Base-by-base conservation (phyloP, 352 stramenopile genomes). In the Thalassiosira exigua region DNA sequence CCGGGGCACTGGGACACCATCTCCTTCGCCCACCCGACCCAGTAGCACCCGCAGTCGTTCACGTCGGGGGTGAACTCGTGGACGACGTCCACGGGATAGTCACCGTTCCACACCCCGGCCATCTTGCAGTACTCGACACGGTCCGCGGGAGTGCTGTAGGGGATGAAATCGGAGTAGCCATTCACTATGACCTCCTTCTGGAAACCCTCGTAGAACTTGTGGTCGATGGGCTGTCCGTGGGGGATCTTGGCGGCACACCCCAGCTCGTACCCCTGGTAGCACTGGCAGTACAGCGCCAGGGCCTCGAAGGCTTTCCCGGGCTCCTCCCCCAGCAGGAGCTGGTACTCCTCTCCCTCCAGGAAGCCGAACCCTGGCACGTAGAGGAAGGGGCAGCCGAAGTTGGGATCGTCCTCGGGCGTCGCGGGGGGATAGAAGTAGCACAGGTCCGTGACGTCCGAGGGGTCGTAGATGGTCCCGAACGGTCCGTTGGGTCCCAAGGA, bases 51-150 rank as follows among this genome's bases (percentile, higher is more conserved):
- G 42, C 60, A 69, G 11, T 56, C n/a, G 17, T 54, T 4, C 3
- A 69, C 60, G 3, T 69, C 60, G 9, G 54, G 12, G 42, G 26
- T 42, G 41, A 69, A 69, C 2, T 14, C 26, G 17, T 58, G 22
- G 9, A 42, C 24, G 17, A 39, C 24, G 2, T 46, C 41, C 2
- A 56, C 19, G 2, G 4, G 41, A 26, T 58, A 36, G n/a, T 69
- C 60, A 1, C 60, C 60, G 27, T 69, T 69, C 60, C 60, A 69
- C 3, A 69, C 56, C 14, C 60, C 33, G 7, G 42, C 60, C 52
- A 69, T 58, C 2, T 22, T 42, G 27, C 60, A 69, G 30, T 69
- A 69, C 1, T 58, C 41, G 27, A 21, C 32, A 19, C 56, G 7
- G 36, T 52, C 33, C 30, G 12, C 30, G 29, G 30, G 12, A 39